Evolutionary conservation across 2,329 filamentous ascomycete genomes (phyloP).

Genomic region (Hymenoscyphus occultus): DNA sequence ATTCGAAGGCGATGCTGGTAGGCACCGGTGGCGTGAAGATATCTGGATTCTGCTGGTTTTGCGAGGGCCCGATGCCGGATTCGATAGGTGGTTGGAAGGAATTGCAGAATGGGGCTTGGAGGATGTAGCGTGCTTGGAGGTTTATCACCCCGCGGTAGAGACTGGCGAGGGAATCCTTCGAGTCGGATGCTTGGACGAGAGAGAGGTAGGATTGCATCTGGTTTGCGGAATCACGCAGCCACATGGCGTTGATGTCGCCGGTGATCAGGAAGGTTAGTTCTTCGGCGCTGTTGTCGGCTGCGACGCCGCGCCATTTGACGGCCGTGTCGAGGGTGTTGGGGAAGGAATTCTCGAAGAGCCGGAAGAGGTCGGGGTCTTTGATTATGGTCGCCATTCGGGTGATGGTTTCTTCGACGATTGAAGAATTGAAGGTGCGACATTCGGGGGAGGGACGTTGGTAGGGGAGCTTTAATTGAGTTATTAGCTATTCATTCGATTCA

Average conservation of each 20-base stretch:
- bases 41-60: conserved; percentile 57
- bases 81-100: conserved; percentile 83
- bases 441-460: conserved; percentile 73
- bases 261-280: conserved; percentile 61
- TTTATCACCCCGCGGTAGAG: conserved; percentile 71
- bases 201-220: conserved; percentile 69
- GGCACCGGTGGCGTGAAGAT: conserved; percentile 67
- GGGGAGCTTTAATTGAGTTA: conserved; percentile 51
- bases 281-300: conserved; percentile 55
- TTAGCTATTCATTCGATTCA: not conserved
- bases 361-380: conserved; percentile 70
- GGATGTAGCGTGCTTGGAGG: conserved; percentile 65
- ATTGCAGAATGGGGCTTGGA: conserved; percentile 77
- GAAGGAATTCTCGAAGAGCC: conserved; percentile 69
- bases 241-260: conserved; percentile 76
- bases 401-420: conserved; percentile 74
- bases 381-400: conserved; percentile 65
- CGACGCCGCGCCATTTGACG: conserved; percentile 63
- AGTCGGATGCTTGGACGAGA: conserved; percentile 53
- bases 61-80: conserved; percentile 59
- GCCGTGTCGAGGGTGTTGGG: conserved; percentile 76
- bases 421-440: conserved; percentile 79
- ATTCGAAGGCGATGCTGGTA: conserved; percentile 79
- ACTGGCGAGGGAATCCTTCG: conserved; percentile 58
- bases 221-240: conserved; percentile 80